Base-by-base conservation (phyloP, 768 basidiomycete genomes). In the Lentinula raphanica region DNA sequence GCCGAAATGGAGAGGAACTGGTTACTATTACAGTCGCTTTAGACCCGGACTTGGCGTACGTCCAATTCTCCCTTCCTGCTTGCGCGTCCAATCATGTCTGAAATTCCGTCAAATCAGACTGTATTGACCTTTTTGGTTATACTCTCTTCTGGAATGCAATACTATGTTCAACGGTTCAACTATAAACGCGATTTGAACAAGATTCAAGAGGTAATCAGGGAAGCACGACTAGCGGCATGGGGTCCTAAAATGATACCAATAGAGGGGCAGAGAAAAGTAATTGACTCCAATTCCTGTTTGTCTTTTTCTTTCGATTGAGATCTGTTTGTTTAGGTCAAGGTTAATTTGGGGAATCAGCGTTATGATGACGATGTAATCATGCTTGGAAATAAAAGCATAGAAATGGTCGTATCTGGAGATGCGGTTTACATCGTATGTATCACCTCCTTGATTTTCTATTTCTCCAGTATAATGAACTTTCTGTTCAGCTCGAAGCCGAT, bases 21-120 rank as follows among this genome's bases (percentile, higher is more conserved):
- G 93, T 44, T 98, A 98, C 73, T 98, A 98, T 71, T 99, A 98
- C 71, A 85, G 92, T 29, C 86, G 97, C 54, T 99, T 90, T 79
- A 82, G 96, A 29, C 96, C 96, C n/a, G 93, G 94, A 25, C 78
- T 98, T 60, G 84, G 84, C 59, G 90, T 90, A 65, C 62, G 84
- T 70, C 83, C 69, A 19, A 31, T 9, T 21, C n/a, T 42, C 5
- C n/a, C n/a, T 28, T 61, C 56, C 38, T 60, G 32, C n/a, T n/a
- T n/a, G n/a, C n/a, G n/a, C 36, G 40, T 21, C 45, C 21, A n/a
- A 35, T 17, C n/a, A 32, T 36, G n/a, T 9, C 54, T 48, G 39
- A 49, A 23, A 12, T 39, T 27, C 58, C n/a, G 21, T 3, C n/a
- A n/a, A n/a, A 32, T 12, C 68, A 92, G 90, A 77, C 81, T 31